Base-by-base conservation (phyloP, 768 basidiomycete genomes). In the Suillus americanus region DNA sequence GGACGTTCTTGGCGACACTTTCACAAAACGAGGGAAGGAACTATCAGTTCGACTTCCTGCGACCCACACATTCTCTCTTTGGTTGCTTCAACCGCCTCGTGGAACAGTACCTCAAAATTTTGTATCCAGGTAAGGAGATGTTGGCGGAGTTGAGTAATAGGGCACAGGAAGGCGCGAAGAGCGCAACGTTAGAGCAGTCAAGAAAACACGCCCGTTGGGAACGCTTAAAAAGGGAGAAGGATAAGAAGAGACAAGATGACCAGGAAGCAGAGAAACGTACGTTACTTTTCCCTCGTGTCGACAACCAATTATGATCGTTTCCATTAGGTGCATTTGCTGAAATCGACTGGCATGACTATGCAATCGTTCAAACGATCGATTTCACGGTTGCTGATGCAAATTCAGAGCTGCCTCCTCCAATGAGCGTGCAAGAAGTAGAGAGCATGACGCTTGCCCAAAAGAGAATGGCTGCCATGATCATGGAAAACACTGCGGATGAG, bases 311-410 rank as follows among this genome's bases (percentile, higher is more conserved):
- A 41, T 43, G 33, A 62, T 28, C 35, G 37, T 63, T 66, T 62
- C 69, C 67, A 61, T 7, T 65, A 91, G 92, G 88, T 77, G 97
- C 96, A 5, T 96, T 97, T 72, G 94, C 95, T 51, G 94, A 96
- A 74, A 98, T 99, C 70, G 97, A 99, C 74, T 99, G 97, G 97
- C 95, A 99, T 72, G 97, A 99, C 74, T 99, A 97, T 79, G 94
- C 95, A 46, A 94, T 97, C 63, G 97, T 98, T 7, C 95, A 98
- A 74, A 97, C 95, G 23, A 95, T 97, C 70, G 97, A 99, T 73
- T 99, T 99, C 73, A 99, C 97, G 18, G 86, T 88, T 40, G 92
- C 91, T 9, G 97, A 99, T 74, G 89, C 93, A 62, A 88, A 88
- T 46, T 87, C 92, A 13, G 96, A 99, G 72, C 82, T 99, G 30